These are phyloP conservation scores for Phylloporus sp. DNA, from an alignment of 768 basidiomycete genomes.

Conservation along the genomic window DNA sequence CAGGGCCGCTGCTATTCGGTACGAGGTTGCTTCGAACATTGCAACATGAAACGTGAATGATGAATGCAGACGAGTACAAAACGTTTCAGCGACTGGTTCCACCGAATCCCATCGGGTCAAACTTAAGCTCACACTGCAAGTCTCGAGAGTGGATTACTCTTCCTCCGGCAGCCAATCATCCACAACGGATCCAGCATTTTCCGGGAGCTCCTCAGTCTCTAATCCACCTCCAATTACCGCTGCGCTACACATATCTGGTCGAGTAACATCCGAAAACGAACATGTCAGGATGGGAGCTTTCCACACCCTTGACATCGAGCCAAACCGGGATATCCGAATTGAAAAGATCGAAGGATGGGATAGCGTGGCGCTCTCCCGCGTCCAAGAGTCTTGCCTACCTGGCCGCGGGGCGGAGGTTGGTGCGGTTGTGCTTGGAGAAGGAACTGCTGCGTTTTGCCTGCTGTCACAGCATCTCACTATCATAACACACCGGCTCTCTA, in stretches of 20 bases:
- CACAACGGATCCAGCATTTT: conserved; percentile 37
- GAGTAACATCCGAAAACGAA: conserved; percentile 78
- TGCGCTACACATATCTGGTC: conserved; percentile 80
- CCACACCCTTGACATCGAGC: conserved; percentile 92
- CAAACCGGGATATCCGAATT: conserved; percentile 85
- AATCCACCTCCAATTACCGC: conserved; percentile 41
- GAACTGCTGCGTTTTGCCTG: conserved; percentile 89
- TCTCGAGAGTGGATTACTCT: conserved; percentile 76
- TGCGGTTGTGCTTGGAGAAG: conserved; percentile 94
- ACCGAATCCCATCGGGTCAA: conserved; percentile 87
- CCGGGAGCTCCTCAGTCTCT: conserved; percentile 23
- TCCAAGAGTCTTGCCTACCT: conserved; percentile 87
- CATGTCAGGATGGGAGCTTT: conserved; percentile 90
- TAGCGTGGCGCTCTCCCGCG: conserved; percentile 72
- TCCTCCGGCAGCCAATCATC: conserved; percentile 54
- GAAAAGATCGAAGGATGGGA: conserved; percentile 92
- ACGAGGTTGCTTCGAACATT: conserved; percentile 15
- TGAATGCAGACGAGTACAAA: conserved; percentile 71
- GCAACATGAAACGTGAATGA: conserved; percentile 5
- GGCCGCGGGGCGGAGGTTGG: conserved; percentile 95
- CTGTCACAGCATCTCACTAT: conserved; percentile 97
- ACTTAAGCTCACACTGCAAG: conserved; percentile 77
- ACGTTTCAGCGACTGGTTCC: conserved; percentile 86
- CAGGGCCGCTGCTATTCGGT: conserved; percentile 82
- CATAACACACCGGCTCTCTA: conserved; percentile 83